These are phyloP conservation scores for Leishmania arabica DNA, from an alignment of 208 protist genomes.

Conservation along the genomic window DNA sequence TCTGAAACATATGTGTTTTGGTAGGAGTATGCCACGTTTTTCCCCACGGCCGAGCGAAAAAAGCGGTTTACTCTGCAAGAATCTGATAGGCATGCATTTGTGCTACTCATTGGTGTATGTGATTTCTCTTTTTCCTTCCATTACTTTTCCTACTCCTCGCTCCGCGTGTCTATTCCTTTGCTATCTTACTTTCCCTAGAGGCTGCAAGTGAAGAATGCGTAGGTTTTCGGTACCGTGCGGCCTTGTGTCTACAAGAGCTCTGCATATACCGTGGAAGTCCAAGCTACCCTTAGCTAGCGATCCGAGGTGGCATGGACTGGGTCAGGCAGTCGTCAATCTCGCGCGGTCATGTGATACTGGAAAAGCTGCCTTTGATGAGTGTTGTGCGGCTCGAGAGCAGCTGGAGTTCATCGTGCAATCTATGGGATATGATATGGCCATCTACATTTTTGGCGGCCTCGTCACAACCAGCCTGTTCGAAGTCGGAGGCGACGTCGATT, in stretches of 20 bases:
- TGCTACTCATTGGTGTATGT: background rate
- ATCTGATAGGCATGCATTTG: background rate
- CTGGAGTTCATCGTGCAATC: slow-evolving; percentile 80
- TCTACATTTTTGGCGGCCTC: slow-evolving; percentile 90
- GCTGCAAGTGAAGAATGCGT: slow-evolving; percentile 18
- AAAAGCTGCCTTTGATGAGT: slow-evolving; percentile 82
- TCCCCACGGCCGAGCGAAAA: background rate
- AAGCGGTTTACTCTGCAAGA: no score
- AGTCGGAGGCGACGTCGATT: slow-evolving; percentile 88
- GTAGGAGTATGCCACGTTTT: background rate
- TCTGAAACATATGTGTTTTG: background rate
- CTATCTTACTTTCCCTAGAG: background rate
- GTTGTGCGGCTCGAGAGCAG: slow-evolving; percentile 71
- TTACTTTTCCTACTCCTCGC: background rate
- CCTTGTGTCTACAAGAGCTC: background rate
- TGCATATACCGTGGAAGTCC: slow-evolving; percentile 66
- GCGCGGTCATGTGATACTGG: slow-evolving; percentile 77
- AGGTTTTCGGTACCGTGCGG: slow-evolving; percentile 4
- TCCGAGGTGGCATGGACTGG: slow-evolving; percentile 51
- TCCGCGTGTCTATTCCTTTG: background rate
- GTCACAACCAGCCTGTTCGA: slow-evolving; percentile 78
- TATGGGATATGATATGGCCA: slow-evolving; percentile 82
- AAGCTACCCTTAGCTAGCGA: slow-evolving; percentile 40
- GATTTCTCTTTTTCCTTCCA: background rate
- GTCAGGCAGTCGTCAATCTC: slow-evolving; percentile 60